These are phyloP conservation scores for Beauveria bassiana DNA, from an alignment of 2,329 filamentous ascomycete species.

Conservation along the genomic window DNA sequence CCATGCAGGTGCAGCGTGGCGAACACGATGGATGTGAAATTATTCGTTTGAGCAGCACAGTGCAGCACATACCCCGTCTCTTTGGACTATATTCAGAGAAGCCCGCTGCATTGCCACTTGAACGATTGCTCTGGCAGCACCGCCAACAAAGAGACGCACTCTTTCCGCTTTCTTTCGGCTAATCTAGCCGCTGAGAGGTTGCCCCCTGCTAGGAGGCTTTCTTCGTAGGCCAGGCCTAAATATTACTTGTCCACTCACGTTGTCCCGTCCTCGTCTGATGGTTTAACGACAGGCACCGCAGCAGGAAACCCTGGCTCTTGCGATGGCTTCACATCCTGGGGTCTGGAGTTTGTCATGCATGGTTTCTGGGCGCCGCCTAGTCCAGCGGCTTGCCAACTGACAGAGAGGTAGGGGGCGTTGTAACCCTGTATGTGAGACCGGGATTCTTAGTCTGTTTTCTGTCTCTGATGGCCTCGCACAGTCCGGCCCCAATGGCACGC, in stretches of 20 bases:
- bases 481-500: neutral
- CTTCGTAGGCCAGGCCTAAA: neutral
- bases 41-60: neutral
- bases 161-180: too few species aligned
- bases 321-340: constrained; percentile 7
- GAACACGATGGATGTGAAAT: neutral
- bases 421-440: neutral
- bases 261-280: neutral
- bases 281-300: neutral
- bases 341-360: neutral
- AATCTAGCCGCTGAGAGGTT: too few species aligned
- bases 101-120: too few species aligned
- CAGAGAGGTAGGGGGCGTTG: neutral
- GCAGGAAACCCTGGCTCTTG: neutral
- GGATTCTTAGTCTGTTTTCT: constrained; percentile 2
- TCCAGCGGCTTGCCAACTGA: neutral
- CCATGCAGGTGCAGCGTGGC: neutral
- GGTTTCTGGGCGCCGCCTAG: neutral
- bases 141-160: too few species aligned
- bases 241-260: neutral
- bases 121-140: too few species aligned
- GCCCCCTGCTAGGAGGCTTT: neutral
- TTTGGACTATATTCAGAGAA: too few species aligned
- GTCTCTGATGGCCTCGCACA: neutral
- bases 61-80: too few species aligned